Evolutionary conservation across 805 yeast species (phyloP).

Genomic region (Ogataea nitratoaversa): DNA sequence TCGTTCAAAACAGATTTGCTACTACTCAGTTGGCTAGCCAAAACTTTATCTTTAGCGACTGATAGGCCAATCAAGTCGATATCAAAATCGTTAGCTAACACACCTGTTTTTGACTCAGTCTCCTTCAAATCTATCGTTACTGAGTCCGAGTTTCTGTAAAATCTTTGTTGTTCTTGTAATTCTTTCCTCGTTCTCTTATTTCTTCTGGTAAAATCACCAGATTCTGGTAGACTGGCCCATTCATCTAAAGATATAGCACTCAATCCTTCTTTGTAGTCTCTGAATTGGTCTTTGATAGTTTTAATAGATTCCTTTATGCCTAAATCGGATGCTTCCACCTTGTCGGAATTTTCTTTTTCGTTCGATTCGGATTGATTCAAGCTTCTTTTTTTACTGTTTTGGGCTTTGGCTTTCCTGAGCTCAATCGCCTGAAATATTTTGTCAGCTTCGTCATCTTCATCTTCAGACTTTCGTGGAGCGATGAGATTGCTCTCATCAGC

Average conservation of each 20-base stretch:
- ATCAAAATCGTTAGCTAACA: constrained; percentile 19
- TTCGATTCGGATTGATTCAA: constrained; percentile 14
- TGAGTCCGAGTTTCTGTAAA: constrained; percentile 80
- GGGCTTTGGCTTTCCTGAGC: constrained; percentile 36
- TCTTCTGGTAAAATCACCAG: constrained; percentile 76
- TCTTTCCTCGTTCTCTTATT: constrained; percentile 69
- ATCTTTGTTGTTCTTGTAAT: constrained; percentile 59
- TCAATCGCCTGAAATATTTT: constrained; percentile 66
- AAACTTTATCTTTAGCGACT: constrained; percentile 56
- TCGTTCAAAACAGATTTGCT: constrained; percentile 8
- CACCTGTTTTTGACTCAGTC: constrained; percentile 31
- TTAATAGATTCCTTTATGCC: constrained; percentile 23
- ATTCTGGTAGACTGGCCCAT: constrained; percentile 85
- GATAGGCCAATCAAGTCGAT: constrained; percentile 53
- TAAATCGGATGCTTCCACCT: constrained; percentile 15
- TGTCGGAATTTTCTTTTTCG: constrained; percentile 6
- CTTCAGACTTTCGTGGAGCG: constrained; percentile 31
- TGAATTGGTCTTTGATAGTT: constrained; percentile 50
- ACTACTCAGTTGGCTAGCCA: constrained; percentile 50
- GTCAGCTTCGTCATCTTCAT: constrained; percentile 79
- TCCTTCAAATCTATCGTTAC: constrained; percentile 38
- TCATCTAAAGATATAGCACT: constrained; percentile 57
- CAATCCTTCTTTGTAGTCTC: constrained; percentile 63
- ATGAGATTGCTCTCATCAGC: constrained; percentile 22
- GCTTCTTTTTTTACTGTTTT: constrained; percentile 22